Conservation (phyloP, 768 basidiomycete species). For the Butyriboletus loyo region DNA sequence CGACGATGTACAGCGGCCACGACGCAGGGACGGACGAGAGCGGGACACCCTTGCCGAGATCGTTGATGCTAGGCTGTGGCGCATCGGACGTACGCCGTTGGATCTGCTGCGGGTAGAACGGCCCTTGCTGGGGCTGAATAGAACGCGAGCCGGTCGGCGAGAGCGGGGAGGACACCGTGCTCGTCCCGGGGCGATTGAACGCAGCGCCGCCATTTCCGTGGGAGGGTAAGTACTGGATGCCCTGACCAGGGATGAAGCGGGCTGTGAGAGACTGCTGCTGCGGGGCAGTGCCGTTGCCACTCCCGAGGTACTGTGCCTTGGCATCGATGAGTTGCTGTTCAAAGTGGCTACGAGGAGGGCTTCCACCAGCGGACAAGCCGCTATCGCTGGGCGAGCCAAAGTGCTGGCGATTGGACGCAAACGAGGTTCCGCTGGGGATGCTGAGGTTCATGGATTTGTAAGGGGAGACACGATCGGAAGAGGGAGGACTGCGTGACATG, state of each 20-base stretch:
- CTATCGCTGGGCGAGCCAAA: conserved; percentile 61
- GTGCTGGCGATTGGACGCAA: conserved; percentile 43
- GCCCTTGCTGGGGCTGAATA: conserved; percentile 29
- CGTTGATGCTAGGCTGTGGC: conserved; percentile 33
- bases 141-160: conserved; percentile 43
- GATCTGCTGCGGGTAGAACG: conserved; percentile 30
- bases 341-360: conserved; percentile 46
- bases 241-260: conserved; percentile 63
- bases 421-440: conserved; percentile 47
- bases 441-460: conserved; percentile 63
- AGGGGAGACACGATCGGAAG: conserved; percentile 49
- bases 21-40: conserved; percentile 77
- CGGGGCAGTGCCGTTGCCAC: conserved; percentile 15
- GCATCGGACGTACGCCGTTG: conserved; percentile 44
- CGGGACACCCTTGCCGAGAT: conserved; percentile 88
- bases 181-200: conserved; percentile 38
- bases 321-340: conserved; percentile 46
- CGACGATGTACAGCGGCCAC: conserved; percentile 92
- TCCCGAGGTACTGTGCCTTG: conserved; percentile 35
- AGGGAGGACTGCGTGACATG: conserved; percentile 58
- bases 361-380: conserved; percentile 49
- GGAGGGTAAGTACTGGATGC: conserved; percentile 54
- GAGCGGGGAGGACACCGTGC: conserved; percentile 49
- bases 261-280: conserved; percentile 45
- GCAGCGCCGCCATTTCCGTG: conserved; percentile 29